Evolutionary conservation across 148 eudicot genomes (phyloP).

Genomic region (Polygonum maritimum): DNA sequence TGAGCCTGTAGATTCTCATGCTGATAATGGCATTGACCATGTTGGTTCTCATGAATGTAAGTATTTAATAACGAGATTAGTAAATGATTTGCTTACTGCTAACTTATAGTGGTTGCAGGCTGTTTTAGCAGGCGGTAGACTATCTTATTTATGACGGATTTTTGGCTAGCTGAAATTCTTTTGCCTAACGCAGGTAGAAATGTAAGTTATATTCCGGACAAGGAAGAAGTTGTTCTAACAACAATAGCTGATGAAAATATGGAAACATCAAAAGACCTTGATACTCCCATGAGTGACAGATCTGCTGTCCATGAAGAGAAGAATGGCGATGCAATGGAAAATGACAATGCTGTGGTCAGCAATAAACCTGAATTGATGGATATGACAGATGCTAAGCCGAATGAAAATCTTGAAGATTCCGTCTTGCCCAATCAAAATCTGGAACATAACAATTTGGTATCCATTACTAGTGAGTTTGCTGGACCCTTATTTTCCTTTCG

Average conservation of each 20-base stretch:
- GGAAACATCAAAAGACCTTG: not conserved
- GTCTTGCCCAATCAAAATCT: not conserved
- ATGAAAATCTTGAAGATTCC: not conserved
- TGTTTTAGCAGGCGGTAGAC: not conserved
- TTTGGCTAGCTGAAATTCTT: too few species aligned
- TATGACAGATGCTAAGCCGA: not conserved
- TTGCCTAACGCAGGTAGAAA: not conserved
- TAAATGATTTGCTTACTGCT: too few species aligned
- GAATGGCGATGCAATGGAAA: not conserved
- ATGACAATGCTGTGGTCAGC: not conserved
- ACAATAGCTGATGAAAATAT: not conserved
- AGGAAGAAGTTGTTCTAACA: not conserved
- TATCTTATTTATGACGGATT: too few species aligned
- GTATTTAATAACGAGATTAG: too few species aligned
- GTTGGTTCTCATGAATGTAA: too few species aligned
- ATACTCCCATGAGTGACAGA: not conserved
- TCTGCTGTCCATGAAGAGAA: not conserved
- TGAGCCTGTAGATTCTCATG: too few species aligned
- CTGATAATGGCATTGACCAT: too few species aligned
- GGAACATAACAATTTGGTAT: not conserved
- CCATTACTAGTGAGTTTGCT: too few species aligned
- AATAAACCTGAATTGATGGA: not conserved
- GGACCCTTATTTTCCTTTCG: not conserved
- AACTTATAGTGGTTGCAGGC: too few species aligned
- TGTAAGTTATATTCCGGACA: not conserved